Base-by-base conservation (phyloP, 148 eudicot species). In the Drosera capensis region DNA sequence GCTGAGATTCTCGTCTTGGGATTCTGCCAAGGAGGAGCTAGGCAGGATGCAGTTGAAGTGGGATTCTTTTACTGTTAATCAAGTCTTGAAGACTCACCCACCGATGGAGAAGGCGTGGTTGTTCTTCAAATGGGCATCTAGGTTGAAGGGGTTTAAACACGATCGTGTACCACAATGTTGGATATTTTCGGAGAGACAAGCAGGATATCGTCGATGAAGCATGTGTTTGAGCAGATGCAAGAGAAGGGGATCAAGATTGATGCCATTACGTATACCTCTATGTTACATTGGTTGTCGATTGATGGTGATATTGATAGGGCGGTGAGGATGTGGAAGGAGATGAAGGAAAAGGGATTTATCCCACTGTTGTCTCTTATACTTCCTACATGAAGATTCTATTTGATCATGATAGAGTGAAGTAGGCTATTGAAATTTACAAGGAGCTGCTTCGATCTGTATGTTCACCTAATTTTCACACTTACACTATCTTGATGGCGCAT, bases 21-120 rank as follows among this genome's bases (percentile, higher is more conserved):
- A 72, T 25, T 62, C 64, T 28, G 74, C 95, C 48, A 78, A 72
- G 66, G 71, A 70, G 50, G 55, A 72, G 60, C 60, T 85, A 19
- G 55, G 62, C 30, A 51, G 53, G 24, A 52, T 75, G 16, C 26
- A 51, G 5, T 15, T 80, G 25, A 78, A 63, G 66, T 85, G 95
- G 95, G 95, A 85, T 56, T 85, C 95, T 31, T 85, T 58, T 57
- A 85, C 70, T 7, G 69, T 81, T 49, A 85, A 63, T 57, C 92
- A 85, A 71, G 83, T 85, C 29, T 72, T 85, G 42, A 85, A 85
- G 64, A 63, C 92, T 20, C 95, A 85, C 52, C 95, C 92, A 5
- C 95, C 95, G 3, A 72, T 85, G 83, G 86, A 85, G 44, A 85
- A 71, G 59, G 83, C 95, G 5, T 85, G 92, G 86, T 52, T 80